phyloP scores from a whole-genome alignment of 2,329 filamentous ascomycete species.

The Alternaria conjuncta region DNA sequence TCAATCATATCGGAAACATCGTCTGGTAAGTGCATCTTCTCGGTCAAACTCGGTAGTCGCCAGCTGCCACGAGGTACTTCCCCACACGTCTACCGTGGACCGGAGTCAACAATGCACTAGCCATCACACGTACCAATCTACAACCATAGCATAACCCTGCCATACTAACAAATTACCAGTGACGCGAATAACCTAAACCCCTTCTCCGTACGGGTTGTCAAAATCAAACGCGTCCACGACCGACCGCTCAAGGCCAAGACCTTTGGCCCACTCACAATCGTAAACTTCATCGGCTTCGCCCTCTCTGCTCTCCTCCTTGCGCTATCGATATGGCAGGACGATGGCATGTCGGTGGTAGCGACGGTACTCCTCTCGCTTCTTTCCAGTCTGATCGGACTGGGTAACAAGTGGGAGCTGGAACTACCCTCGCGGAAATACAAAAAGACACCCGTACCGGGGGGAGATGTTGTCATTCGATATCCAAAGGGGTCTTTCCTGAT shows the following conservation, averaged over 20 bases:
- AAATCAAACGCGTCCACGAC: conserved; percentile 43
- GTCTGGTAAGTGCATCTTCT: conserved; percentile 45
- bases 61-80: conserved; percentile 6
- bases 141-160: neutral
- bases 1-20: conserved; percentile 59
- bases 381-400: conserved; percentile 57
- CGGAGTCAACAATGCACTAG: neutral
- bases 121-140: neutral
- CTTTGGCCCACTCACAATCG: conserved; percentile 54
- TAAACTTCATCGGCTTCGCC: conserved; percentile 54
- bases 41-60: neutral
- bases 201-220: conserved; percentile 51
- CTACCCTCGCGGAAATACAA: conserved; percentile 48
- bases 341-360: conserved; percentile 60
- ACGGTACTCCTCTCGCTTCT: conserved; percentile 57
- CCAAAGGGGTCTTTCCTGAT: conserved; percentile 59
- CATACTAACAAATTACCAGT: conserved; percentile 21
- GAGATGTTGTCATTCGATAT: conserved; percentile 59
- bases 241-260: conserved; percentile 52
- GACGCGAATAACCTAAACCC: conserved; percentile 46
- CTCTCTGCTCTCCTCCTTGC: conserved; percentile 53
- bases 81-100: conserved; percentile 12
- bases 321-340: conserved; percentile 53
- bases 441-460: conserved; percentile 41
- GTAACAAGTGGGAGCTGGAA: conserved; percentile 57